Conservation (phyloP, 257 asterid genomes). For the Rauvolfia tetraphylla region DNA sequence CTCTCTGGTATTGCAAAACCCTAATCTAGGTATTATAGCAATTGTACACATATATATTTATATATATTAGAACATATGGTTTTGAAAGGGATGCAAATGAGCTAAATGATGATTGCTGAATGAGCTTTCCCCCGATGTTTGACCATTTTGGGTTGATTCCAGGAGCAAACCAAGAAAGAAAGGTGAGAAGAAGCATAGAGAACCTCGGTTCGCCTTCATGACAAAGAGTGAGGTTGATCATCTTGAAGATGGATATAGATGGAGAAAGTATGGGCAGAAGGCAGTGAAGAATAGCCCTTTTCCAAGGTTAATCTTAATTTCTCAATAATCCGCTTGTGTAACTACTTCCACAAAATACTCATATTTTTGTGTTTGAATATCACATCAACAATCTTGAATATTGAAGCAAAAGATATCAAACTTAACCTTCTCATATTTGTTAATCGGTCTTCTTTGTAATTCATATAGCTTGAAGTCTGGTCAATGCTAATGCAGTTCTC, state of each 20-base stretch:
- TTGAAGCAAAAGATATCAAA: neutral
- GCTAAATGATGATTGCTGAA: neutral
- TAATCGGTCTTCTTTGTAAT: neutral
- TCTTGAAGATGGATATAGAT: conserved; percentile 84
- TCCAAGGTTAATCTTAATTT: conserved; percentile 59
- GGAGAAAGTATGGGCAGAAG: conserved; percentile 91
- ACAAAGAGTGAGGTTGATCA: conserved; percentile 76
- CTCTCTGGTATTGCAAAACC: conserved; percentile 6
- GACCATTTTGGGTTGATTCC: conserved; percentile 3
- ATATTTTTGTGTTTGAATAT: neutral
- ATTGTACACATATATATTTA: neutral
- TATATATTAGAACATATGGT: too few species aligned
- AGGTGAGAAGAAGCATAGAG: conserved; percentile 55
- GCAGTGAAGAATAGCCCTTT: conserved; percentile 84
- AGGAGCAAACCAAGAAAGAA: conserved; percentile 46
- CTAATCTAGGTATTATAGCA: neutral
- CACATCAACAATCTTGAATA: neutral
- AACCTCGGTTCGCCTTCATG: conserved; percentile 63
- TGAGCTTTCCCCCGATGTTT: neutral
- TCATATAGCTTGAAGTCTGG: neutral
- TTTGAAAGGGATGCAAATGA: neutral
- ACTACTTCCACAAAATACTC: neutral
- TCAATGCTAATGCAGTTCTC: too few species aligned
- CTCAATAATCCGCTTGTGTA: neutral
- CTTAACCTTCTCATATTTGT: neutral